Base-by-base conservation (phyloP, 2,329 filamentous ascomycete genomes). In the Beauveria pseudobassiana region DNA sequence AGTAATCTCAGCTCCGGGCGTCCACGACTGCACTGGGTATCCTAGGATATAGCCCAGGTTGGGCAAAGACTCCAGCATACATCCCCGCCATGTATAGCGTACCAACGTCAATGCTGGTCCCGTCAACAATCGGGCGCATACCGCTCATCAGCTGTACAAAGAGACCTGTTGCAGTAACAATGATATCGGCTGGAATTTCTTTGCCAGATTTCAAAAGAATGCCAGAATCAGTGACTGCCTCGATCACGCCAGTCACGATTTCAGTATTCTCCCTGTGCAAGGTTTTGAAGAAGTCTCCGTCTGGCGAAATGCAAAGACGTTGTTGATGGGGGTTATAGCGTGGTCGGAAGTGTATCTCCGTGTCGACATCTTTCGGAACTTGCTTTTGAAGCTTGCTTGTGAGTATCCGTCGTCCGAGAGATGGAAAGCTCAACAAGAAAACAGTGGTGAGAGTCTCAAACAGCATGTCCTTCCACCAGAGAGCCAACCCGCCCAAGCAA, bases 1-100 rank as follows among this genome's bases (percentile, higher is more conserved):
- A 43, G 71, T 73, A 12, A 60, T 24, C 6, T 38, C 85, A 2
- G 83, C 80, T 6, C 84, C 85, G 0, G 87, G 78, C 0, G 86
- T 89, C 86, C 86, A 89, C 0, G 80, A 81, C 0, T 81, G 80
- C 53, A 85, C 82, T n/a, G 82, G 80, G 71, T 88, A 89, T 8
- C 87, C 87, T 30, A 86, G 75, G 49, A 87, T 76, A 59, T 84
- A 75, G 2, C 78, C 76, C 1, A 81, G 72, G 67, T 89, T 89
- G 24, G 87, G 86, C 1, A 88, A 68, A 59, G 82, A 81, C 66
- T 87, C 79, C 3, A 88, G 69, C 85, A 89, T 87, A 55, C 77
- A 72, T 8, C 80, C 80, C 67, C 82, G 82, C 85, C 85, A 89
- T 22, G 81, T 70, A 69, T 80, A 85, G 62, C 81, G 78, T 70